phyloP scores from a whole-genome alignment of 78 protist species.

The Capsaspora owczarzaki region DNA sequence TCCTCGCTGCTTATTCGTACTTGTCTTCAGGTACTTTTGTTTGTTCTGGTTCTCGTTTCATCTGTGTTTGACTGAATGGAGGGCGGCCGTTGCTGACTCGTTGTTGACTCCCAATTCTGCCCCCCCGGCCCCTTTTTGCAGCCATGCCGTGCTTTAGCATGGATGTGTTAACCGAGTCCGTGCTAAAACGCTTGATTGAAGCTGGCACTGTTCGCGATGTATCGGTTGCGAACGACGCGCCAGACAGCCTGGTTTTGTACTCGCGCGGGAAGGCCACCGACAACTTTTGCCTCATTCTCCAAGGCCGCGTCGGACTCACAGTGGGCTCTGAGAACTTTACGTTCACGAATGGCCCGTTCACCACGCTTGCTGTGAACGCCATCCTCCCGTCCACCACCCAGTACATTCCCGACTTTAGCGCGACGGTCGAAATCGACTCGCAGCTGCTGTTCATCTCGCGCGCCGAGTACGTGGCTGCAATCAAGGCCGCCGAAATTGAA shows the following conservation, averaged over 20 bases:
- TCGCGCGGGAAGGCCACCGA: too few species aligned
- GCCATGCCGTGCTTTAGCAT: not conserved
- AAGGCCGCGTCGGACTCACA: not conserved
- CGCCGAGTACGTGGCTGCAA: not conserved
- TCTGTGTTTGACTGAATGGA: too few species aligned
- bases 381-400: not conserved
- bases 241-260: too few species aligned
- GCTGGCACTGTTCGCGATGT: too few species aligned
- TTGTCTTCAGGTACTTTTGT: too few species aligned
- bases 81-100: too few species aligned
- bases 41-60: too few species aligned
- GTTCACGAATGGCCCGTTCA: not conserved
- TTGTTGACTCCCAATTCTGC: too few species aligned
- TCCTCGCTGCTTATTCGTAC: too few species aligned
- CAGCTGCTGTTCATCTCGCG: not conserved
- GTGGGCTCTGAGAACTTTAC: not conserved
- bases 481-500: not conserved
- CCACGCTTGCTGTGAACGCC: not conserved
- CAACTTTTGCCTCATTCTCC: too few species aligned
- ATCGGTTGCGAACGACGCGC: too few species aligned
- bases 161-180: not conserved
- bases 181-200: not conserved
- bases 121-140: not conserved
- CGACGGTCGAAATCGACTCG: not conserved
- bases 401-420: not conserved